Evolutionary conservation across 352 stramenopile genomes (phyloP), one percentile per base, ranked within the genome.

Genomic region (Phytophthora kernoviae): DNA sequence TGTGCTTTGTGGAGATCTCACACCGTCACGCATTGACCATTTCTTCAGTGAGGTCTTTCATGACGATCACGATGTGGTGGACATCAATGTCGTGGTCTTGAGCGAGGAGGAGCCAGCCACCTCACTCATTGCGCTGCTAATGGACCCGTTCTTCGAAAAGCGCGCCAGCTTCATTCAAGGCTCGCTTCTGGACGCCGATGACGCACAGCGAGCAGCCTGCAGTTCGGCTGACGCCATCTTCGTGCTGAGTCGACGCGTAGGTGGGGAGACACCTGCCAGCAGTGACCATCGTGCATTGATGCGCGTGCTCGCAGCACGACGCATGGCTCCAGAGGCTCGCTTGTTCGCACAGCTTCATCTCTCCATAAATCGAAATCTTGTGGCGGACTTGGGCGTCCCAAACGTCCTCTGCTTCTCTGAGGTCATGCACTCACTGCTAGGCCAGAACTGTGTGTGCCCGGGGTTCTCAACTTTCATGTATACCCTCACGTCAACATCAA

Each of bases 121-220:
- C 0, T 74, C 80, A 5, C 80, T 94, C 51, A 77, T 91, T 40
- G 68, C 85, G 22, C 48, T 94, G 52, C 71, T 94, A 2, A 90
- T 92, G 76, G 85, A 94, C n/a, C 85, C 85, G 24, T 94, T 94
- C 59, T 90, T 92, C 22, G 79, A 90, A 27, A 94, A 94, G 54
- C 79, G 85, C 60, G 84, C 77, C 37, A 84, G 77, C 22, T 91
- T 91, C 57, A 84, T 92, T 22, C 84, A 91, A 54, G 85, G 85
- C 15, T 91, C 81, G 26, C 76, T 94, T 22, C 61, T 94, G 8
- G 79, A 94, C 44, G 81, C 86, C 1, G 82, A 94, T 40, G 85
- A 94, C 52, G 72, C 85, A 1, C 69, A 90, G 21, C 75, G 85
- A 18, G 82, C 85, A 0, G 81, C 82, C 14, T 89, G 85, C 14